Base-by-base conservation (phyloP, 1,284 basidiomycete genomes). In the Schizophyllum commune region DNA sequence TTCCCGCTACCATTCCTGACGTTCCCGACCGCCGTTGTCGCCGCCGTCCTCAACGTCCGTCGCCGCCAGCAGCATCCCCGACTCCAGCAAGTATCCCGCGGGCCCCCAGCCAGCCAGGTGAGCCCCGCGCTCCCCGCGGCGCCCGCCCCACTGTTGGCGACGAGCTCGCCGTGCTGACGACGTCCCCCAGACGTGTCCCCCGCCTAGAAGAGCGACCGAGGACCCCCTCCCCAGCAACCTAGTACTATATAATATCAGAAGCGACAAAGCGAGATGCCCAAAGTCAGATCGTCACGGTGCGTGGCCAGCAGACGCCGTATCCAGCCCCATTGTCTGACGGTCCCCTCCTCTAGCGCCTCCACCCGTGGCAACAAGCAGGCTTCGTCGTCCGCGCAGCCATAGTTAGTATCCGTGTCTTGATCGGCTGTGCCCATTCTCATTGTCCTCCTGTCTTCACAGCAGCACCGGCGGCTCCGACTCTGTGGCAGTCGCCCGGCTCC, bases 401-500 rank as follows among this genome's bases (percentile, higher is more conserved):
- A 47, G 39, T 47, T 3, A 47, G 39, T 47, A 11, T 47, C 17
- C 17, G 39, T 47, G 3, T 47, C 17, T 11, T 17, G 39, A 47
- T 47, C 39, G 17, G 39, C 17, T 17, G 9, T 47, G 39, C 39
- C 39, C 39, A 17, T 13, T 11, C 39, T 47, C 39, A 47, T 47
- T 47, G 39, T 47, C 39, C 39, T 47, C 39, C 39, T 47, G 39
- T 47, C 39, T 17, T 13, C 39, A 47, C 39, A 47, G 39, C 39
- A 47, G 17, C 39, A 47, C 39, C 9, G 17, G 17, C 39, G 39
- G 39, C 13, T 47, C 39, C 39, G 39, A 47, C n/a, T 68, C 66
- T 9, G 27, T 67, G 58, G 56, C 56, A 22, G 64, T 65, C 8
- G 74, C 73, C 8, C 76, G 75, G 65, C 67, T 69, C 32, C 65